Evolutionary conservation across 768 basidiomycete genomes (phyloP).

Genomic region (Gloeophyllum trabeum): DNA sequence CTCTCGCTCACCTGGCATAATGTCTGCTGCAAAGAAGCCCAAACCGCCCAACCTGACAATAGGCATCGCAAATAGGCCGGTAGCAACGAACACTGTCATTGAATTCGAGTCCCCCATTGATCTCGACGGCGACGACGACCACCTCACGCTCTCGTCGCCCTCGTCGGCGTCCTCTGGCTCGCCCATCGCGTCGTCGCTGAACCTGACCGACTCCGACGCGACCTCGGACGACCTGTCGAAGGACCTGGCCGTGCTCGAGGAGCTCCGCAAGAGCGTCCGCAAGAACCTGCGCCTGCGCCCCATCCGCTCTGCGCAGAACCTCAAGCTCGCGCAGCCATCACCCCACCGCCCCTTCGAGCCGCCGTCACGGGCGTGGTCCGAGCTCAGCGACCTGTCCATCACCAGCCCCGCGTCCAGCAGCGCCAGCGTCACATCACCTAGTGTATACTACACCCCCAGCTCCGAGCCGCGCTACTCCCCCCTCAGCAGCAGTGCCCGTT

Average conservation of each 20-base stretch:
- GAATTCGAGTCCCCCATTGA: conserved; percentile 24
- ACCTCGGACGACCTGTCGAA: conserved; percentile 49
- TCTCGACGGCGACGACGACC: conserved; percentile 20
- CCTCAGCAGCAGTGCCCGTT: too few species aligned
- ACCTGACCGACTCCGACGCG: conserved; percentile 14
- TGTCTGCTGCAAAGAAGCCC: conserved; percentile 21
- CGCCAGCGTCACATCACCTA: conserved; percentile 21
- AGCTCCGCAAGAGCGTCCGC: conserved; percentile 60
- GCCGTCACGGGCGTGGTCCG: conserved; percentile 13
- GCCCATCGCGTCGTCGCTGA: conserved; percentile 13
- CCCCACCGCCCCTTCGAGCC: conserved; percentile 2
- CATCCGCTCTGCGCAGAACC: conserved; percentile 20
- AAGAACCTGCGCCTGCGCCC: conserved; percentile 72
- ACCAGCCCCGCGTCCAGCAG: conserved; percentile 35
- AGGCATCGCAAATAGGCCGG: conserved; percentile 11
- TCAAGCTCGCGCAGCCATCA: not conserved
- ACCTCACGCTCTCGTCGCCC: conserved; percentile 17
- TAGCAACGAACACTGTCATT: conserved; percentile 17
- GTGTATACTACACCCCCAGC: conserved; percentile 43
- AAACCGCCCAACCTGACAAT: conserved; percentile 45
- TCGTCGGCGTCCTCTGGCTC: conserved; percentile 18
- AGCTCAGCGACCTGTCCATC: conserved; percentile 22
- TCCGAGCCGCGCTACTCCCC: conserved; percentile 20
- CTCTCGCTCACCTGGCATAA: not conserved
- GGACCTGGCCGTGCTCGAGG: conserved; percentile 57